Percentiles rank a stretch among this genome's conserved stretches.
These are phyloP conservation scores for Solanum hybrid DNA, from an alignment of 305 asterid species.

Conservation along the genomic window DNA sequence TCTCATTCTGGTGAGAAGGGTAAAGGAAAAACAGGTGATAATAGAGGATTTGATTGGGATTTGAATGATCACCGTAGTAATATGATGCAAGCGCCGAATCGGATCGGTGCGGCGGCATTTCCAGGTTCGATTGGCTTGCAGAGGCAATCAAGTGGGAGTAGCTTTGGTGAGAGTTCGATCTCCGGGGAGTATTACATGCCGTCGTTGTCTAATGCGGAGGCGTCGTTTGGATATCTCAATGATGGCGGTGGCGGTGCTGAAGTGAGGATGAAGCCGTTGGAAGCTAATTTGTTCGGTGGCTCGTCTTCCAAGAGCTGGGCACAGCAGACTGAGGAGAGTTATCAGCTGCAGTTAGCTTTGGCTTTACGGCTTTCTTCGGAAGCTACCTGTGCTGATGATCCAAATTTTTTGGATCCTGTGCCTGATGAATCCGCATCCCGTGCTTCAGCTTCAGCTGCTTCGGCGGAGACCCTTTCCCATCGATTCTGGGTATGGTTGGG, in stretches of 20 bases:
- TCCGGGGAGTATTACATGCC: conserved; percentile 76
- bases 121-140: conserved; percentile 56
- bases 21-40: conserved; percentile 20
- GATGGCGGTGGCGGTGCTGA: conserved; percentile 45
- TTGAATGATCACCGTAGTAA: conserved; percentile 41
- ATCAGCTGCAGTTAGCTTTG: conserved; percentile 86
- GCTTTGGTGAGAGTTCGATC: conserved; percentile 82
- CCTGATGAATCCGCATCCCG: conserved; percentile 42
- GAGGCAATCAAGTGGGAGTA: conserved; percentile 94
- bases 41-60: conserved; percentile 61
- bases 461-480: conserved; percentile 72
- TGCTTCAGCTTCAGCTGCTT: conserved; percentile 33
- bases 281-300: conserved; percentile 26
- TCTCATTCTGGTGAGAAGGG: conserved; percentile 50
- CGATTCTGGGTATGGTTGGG: conserved; percentile 71
- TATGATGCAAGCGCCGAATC: conserved; percentile 41
- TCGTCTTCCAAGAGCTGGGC: conserved; percentile 90
- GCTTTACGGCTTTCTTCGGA: conserved; percentile 84
- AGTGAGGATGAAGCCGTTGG: conserved; percentile 40
- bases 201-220: conserved; percentile 51
- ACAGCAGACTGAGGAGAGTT: conserved; percentile 97
- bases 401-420: conserved; percentile 74
- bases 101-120: conserved; percentile 41
- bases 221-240: conserved; percentile 25
- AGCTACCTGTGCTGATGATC: conserved; percentile 83